phyloP scores from a whole-genome alignment of 2,329 filamentous ascomycete species.

The Hawksworthiomyces lignivorus region DNA sequence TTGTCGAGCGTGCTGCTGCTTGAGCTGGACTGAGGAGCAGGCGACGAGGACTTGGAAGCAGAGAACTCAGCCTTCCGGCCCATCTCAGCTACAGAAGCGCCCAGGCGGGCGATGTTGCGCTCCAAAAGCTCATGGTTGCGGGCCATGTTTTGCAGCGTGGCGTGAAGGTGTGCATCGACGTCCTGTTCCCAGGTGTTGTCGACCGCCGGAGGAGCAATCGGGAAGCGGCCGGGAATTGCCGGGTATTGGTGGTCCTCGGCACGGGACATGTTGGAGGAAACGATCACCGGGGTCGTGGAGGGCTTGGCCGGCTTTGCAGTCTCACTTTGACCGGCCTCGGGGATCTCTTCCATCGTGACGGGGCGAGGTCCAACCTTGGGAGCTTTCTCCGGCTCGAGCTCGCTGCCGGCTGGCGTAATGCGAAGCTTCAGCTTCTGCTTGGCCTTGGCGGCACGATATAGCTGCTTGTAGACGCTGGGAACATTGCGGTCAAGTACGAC shows the following conservation, averaged over 20 bases:
- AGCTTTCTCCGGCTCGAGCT: not conserved
- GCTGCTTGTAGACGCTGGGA: slow-evolving; percentile 84
- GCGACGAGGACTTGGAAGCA: not conserved
- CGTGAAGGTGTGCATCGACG: slow-evolving; percentile 7
- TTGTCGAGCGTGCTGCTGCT: too few species aligned
- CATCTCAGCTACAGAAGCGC: slow-evolving; percentile 13
- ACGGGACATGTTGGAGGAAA: slow-evolving; percentile 6
- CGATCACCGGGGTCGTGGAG: slow-evolving; percentile 6
- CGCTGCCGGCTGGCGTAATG: slow-evolving; percentile 30
- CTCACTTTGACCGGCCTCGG: slow-evolving; percentile 19
- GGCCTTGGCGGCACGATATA: slow-evolving; percentile 92
- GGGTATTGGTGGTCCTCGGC: slow-evolving; percentile 4
- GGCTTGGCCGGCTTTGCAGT: slow-evolving; percentile 12
- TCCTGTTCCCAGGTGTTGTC: slow-evolving; percentile 3
- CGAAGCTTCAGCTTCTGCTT: slow-evolving; percentile 95
- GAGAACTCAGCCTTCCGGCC: slow-evolving; percentile 1
- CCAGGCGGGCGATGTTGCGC: slow-evolving; percentile 14
- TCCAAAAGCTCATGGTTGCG: slow-evolving; percentile 18
- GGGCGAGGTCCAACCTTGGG: slow-evolving; percentile 12
- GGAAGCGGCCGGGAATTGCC: slow-evolving; percentile 10
- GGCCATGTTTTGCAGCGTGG: slow-evolving; percentile 14
- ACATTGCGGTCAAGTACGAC: slow-evolving; percentile 73
- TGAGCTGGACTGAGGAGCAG: not conserved
- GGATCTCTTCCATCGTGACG: slow-evolving; percentile 44
- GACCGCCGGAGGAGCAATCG: not conserved